Base-by-base conservation (phyloP, 805 yeast genomes). In the Wickerhamiella bombiphila region DNA sequence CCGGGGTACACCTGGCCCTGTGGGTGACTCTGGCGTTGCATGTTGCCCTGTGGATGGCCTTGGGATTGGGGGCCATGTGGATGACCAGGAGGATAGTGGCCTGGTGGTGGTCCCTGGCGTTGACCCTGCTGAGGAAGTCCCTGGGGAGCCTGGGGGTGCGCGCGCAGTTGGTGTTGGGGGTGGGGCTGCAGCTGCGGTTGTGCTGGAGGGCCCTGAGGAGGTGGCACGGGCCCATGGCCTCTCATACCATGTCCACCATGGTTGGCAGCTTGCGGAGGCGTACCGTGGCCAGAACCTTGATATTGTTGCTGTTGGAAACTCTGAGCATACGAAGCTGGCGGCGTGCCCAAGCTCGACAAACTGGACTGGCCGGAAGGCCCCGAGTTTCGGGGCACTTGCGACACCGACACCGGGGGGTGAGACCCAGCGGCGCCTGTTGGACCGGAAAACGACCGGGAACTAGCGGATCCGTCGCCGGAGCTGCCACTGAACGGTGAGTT, bases 261-360 rank as follows among this genome's bases (percentile, higher is more conserved):
- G 34, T 17, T 22, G 35, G 29, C 29, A 18, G n/a, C 18, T 9
- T 21, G 29, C 24, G 16, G 20, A 29, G n/a, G n/a, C n/a, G 20
- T 22, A 6, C 15, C 3, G 8, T 32, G 25, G 34, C 26, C 26
- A 8, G 8, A 5, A 21, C 18, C 20, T 5, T 29, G 19, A 21
- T 17, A 9, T 16, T 14, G 20, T 5, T 29, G n/a, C 35, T n/a
- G 34, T 16, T 22, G 24, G 5, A 3, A 22, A 3, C 21, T 19
- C 28, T 16, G 32, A 13, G 22, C 18, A 13, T 22, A 19, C 13
- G 8, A 13, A 22, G 28, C 9, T 13, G n/a, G 39, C n/a, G 21
- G 20, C 22, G 37, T 34, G 20, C 41, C 41, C 41, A 38, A 25
- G 25, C 34, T 30, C 11, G 38, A 38, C 22, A 35, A 34, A 19